Conservation (phyloP, 78 protist genomes). For the slime mould (Dictyostelium discoideum) region dicty_2.7 NC_007088.5:972501-973000, state of each 20-base stretch:
- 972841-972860: no score
- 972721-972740: slow-evolving; percentile 44
- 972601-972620: slow-evolving; percentile 12
- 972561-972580: no score
- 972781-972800: slow-evolving; percentile 44
- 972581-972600: slow-evolving; percentile 27
- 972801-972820: slow-evolving; percentile 55
- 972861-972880: no score
- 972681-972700: slow-evolving; percentile 58
- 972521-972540: neutral
- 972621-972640: slow-evolving; percentile 36
- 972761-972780: slow-evolving; percentile 26
- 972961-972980: slow-evolving; percentile 34
- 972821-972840: slow-evolving; percentile 41
- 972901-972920: neutral
- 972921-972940: slow-evolving; percentile 55
- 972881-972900: no score
- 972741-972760: slow-evolving; percentile 52
- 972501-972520: neutral
- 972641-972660: slow-evolving; percentile 41
- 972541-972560: neutral
- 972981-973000: slow-evolving; percentile 44
- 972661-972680: slow-evolving; percentile 74
- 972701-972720: slow-evolving; percentile 71
- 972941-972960: slow-evolving; percentile 27